These are phyloP conservation scores for Rubia occidens DNA, from an alignment of 305 asterid genomes.

Conservation along the genomic window DNA sequence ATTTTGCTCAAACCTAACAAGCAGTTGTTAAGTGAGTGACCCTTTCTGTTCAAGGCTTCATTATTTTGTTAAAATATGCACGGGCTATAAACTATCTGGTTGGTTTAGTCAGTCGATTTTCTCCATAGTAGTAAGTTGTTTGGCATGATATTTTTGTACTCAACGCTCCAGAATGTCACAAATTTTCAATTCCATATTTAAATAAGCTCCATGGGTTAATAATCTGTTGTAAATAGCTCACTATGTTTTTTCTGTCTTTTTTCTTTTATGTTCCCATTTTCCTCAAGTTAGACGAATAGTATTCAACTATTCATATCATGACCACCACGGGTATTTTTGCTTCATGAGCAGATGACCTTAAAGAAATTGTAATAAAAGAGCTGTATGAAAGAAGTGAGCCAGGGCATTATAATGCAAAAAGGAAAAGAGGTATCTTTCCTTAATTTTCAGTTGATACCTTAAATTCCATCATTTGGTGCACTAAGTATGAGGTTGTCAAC, in stretches of 20 bases:
- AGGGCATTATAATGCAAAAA: not conserved
- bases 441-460: not conserved
- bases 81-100: not conserved
- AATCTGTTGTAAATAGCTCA: not conserved
- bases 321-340: not conserved
- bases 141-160: not conserved
- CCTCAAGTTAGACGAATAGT: not conserved
- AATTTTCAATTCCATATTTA: not conserved
- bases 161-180: not conserved
- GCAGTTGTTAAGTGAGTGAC: not conserved
- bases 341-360: not conserved
- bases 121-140: not conserved
- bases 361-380: not conserved
- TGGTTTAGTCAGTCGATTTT: not conserved
- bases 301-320: not conserved
- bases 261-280: not conserved
- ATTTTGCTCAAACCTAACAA: not conserved
- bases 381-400: not conserved
- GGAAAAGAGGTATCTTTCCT: slow-evolving; percentile 11
- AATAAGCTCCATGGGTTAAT: not conserved
- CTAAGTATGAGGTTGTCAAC: not conserved
- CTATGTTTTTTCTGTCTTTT: not conserved
- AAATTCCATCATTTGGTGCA: not conserved
- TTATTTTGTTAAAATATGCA: not conserved
- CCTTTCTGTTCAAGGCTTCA: not conserved